These are phyloP conservation scores for Lachancea sp. DNA, from an alignment of 805 yeast genomes.

Conservation along the genomic window DNA sequence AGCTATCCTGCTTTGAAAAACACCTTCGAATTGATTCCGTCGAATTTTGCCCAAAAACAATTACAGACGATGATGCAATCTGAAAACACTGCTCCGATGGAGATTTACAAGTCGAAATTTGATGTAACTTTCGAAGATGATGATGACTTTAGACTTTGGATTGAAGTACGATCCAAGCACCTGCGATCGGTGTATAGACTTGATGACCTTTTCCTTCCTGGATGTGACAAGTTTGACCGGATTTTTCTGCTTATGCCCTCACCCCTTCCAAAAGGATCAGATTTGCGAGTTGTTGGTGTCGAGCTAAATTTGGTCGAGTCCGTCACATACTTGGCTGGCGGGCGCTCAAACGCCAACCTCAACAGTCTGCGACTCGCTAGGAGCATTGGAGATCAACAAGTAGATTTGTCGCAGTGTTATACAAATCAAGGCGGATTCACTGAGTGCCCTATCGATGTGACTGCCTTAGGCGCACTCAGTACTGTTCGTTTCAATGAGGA, in stretches of 20 bases:
- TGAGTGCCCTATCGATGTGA: conserved; percentile 4
- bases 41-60: conserved; percentile 2
- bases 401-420: conserved; percentile 1
- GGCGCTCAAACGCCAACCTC: conserved; percentile 26
- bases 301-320: conserved; percentile 27
- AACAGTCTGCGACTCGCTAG: conserved; percentile 26
- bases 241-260: conserved; percentile 15
- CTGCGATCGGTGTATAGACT: conserved; percentile 21
- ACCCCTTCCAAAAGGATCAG: conserved; percentile 4
- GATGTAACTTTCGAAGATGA: conserved; percentile 4
- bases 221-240: conserved; percentile 23
- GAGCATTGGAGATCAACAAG: conserved; percentile 1
- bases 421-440: neutral
- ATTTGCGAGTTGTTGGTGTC: conserved; percentile 9
- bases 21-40: conserved; percentile 26
- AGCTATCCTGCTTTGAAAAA: conserved; percentile 16
- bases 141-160: conserved; percentile 15
- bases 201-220: conserved; percentile 23
- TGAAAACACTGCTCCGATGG: neutral
- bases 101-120: conserved; percentile 1
- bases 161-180: conserved; percentile 22
- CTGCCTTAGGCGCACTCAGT: neutral
- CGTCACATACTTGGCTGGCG: conserved; percentile 27
- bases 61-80: neutral
- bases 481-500: conserved; percentile 27